A percentile compares a stretch with the other conserved stretches of the same genome.
Conservation (phyloP, 441 rosid genomes). For the Mallotus japonicus region DNA sequence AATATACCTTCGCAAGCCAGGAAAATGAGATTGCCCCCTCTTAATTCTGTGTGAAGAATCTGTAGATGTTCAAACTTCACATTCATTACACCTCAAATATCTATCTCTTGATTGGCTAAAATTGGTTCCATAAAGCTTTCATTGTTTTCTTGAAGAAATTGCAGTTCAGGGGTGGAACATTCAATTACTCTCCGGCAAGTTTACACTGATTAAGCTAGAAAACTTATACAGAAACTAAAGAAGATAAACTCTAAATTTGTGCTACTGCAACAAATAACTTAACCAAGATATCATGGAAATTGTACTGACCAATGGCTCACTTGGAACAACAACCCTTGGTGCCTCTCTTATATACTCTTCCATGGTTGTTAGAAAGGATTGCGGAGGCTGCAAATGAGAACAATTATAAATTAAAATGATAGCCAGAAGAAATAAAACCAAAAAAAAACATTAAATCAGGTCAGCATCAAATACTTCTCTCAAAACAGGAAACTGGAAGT, state of each 20-base stretch:
- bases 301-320: conserved; percentile 78
- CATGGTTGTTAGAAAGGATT: conserved; percentile 91
- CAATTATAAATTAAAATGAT: background rate
- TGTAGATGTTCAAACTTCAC: background rate
- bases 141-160: background rate
- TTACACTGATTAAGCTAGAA: background rate
- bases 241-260: background rate
- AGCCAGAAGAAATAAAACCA: conserved; percentile 9
- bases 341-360: conserved; percentile 98
- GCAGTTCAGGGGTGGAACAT: background rate
- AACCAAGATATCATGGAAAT: conserved; percentile 10
- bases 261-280: conserved; percentile 7
- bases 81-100: background rate
- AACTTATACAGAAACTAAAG: background rate
- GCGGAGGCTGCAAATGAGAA: conserved; percentile 70
- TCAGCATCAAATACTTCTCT: conserved; percentile 65
- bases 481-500: conserved; percentile 89
- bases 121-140: background rate
- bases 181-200: background rate
- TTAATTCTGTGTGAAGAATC: background rate
- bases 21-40: background rate
- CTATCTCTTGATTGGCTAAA: background rate
- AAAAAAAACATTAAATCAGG: conserved; percentile 15
- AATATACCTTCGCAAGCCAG: background rate
- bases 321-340: conserved; percentile 81